Base-by-base conservation (phyloP, 768 basidiomycete genomes). In the Basidioascus undulatus region DNA sequence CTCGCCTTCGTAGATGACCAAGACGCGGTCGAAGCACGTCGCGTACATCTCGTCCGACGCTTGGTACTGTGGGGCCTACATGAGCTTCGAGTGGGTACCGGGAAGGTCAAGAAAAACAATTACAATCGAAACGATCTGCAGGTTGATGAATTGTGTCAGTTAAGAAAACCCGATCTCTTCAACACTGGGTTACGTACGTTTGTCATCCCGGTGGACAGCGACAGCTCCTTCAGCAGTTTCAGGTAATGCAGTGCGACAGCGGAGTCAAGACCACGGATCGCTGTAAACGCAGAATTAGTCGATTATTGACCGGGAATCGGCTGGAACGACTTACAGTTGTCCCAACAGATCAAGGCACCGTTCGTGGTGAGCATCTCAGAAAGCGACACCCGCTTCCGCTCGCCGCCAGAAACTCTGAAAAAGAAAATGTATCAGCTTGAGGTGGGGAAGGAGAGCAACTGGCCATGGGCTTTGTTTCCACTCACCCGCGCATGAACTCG, bases 401-500 rank as follows among this genome's bases (percentile, higher is more conserved):
- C 43, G 12, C 43, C 43, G 25, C 43, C 43, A 19, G 32, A 34
- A 10, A 44, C 43, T 23, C 43, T n/a, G n/a, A n/a, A n/a, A n/a
- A n/a, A n/a, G n/a, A n/a, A n/a, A n/a, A n/a, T n/a, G n/a, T n/a
- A n/a, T n/a, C n/a, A n/a, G n/a, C n/a, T n/a, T n/a, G n/a, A n/a
- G n/a, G n/a, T n/a, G n/a, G n/a, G n/a, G n/a, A n/a, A n/a, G n/a
- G n/a, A n/a, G n/a, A n/a, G n/a, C n/a, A n/a, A n/a, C n/a, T n/a
- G n/a, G n/a, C n/a, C n/a, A n/a, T n/a, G n/a, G n/a, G n/a, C n/a
- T n/a, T n/a, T n/a, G n/a, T n/a, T n/a, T n/a, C n/a, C n/a, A n/a
- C n/a, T n/a, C n/a, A n/a, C n/a, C 63, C 64, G 41, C 65, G 64
- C 9, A 84, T 66, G 25, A 69, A 66, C 15, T 72, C 76, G 59